These are phyloP conservation scores for Rehmannia glutinosa DNA, from an alignment of 257 asterid species.

Conservation along the genomic window DNA sequence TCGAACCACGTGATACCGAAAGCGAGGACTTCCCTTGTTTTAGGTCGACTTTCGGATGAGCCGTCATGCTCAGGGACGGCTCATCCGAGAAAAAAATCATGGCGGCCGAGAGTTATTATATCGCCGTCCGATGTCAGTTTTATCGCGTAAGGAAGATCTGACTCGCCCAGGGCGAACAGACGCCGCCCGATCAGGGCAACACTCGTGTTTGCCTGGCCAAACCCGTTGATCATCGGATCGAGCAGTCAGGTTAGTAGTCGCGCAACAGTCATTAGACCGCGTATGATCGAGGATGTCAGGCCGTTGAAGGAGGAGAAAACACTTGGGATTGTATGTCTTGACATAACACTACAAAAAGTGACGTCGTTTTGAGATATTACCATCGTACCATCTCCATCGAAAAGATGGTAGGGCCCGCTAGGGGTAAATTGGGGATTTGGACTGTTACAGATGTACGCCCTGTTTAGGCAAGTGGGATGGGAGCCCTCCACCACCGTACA, in stretches of 20 bases:
- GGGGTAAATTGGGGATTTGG: constrained; percentile 53
- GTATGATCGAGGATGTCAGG: constrained; percentile 24
- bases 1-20: constrained; percentile 25
- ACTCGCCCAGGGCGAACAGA: constrained; percentile 42
- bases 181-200: constrained; percentile 36
- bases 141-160: constrained; percentile 45
- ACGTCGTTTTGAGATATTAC: too few species aligned
- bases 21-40: constrained; percentile 33
- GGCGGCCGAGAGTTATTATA: constrained; percentile 38
- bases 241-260: constrained; percentile 28
- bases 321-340: too few species aligned
- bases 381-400: constrained; percentile 61
- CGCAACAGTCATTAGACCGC: too few species aligned
- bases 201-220: constrained; percentile 46
- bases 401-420: constrained; percentile 44
- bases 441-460: constrained; percentile 47
- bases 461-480: constrained; percentile 36
- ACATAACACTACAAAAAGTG: too few species aligned
- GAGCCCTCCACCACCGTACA: constrained; percentile 29
- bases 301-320: constrained; percentile 43
- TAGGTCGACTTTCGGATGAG: constrained; percentile 44
- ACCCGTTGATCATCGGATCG: constrained; percentile 23
- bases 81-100: constrained; percentile 19
- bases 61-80: constrained; percentile 34
- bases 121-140: constrained; percentile 35